These are phyloP conservation scores for Suillus spraguei DNA, from an alignment of 768 basidiomycete genomes.

Conservation along the genomic window DNA sequence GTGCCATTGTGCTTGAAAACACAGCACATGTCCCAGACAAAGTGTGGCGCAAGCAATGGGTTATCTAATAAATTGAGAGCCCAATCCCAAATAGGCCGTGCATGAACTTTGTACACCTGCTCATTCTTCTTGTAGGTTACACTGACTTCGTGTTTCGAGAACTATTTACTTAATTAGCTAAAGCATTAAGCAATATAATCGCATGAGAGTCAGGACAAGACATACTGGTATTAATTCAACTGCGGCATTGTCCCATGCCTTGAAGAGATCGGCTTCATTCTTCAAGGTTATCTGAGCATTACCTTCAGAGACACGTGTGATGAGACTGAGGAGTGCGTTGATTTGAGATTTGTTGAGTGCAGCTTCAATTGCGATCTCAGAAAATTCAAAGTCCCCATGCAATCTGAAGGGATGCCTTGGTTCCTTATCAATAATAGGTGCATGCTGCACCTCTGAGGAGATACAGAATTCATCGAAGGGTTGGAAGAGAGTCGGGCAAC, in stretches of 20 bases:
- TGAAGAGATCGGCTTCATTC: constrained; percentile 12
- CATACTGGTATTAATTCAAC: constrained; percentile 14
- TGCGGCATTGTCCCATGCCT: constrained; percentile 9
- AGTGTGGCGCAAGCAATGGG: constrained; percentile 16
- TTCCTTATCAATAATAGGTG: constrained; percentile 11
- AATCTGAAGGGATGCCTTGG: constrained; percentile 13
- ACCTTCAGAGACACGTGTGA: constrained; percentile 17
- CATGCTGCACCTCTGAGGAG: not conserved
- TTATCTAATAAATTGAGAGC: constrained; percentile 11
- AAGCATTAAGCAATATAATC: not conserved
- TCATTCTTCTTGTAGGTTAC: constrained; percentile 14
- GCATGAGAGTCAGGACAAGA: not conserved
- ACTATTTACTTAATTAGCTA: constrained; percentile 13
- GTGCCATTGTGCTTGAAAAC: constrained; percentile 30
- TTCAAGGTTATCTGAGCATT: constrained; percentile 19
- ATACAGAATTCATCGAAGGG: constrained; percentile 19
- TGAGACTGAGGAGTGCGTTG: constrained; percentile 14
- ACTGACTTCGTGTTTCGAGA: constrained; percentile 5
- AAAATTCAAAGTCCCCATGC: constrained; percentile 15
- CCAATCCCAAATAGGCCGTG: constrained; percentile 13
- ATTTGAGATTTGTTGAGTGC: constrained; percentile 14
- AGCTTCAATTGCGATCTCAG: constrained; percentile 18
- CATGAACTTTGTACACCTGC: constrained; percentile 9
- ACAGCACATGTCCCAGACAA: constrained; percentile 36
- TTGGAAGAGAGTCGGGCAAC: constrained; percentile 11